Percentiles rank a stretch among this genome's conserved stretches.
These are phyloP conservation scores for Epichloe sp. DNA, from an alignment of 2,329 filamentous ascomycete genomes.

Conservation along the genomic window DNA sequence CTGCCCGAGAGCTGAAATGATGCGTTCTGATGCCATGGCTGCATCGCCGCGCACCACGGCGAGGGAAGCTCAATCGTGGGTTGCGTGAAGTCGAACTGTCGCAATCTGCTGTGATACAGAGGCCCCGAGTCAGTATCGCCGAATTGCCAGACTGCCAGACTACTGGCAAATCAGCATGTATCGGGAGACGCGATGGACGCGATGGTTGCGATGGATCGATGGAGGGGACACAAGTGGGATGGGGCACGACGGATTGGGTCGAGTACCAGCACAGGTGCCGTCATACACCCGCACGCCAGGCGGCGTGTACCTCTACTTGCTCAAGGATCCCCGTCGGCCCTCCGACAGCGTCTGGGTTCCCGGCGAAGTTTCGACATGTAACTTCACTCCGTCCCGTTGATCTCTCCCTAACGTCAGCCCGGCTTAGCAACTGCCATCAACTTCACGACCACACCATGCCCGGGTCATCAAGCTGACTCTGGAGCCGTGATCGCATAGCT, in stretches of 20 bases:
- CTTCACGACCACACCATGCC: constrained; percentile 25
- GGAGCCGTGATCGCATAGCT: constrained; percentile 29
- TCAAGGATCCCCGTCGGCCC: neutral
- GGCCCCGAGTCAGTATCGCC: too few species aligned
- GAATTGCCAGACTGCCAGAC: too few species aligned
- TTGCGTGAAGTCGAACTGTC: too few species aligned
- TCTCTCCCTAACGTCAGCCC: constrained; percentile 14
- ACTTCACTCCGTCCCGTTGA: constrained; percentile 20
- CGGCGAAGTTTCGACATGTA: constrained; percentile 17
- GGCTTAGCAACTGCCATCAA: constrained; percentile 24
- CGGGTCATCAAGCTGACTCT: constrained; percentile 30
- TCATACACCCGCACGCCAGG: neutral
- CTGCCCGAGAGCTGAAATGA: constrained; percentile 67
- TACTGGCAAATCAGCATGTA: neutral
- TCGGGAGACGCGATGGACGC: constrained; percentile 15
- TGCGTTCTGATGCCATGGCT: constrained; percentile 50
- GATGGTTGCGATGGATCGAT: constrained; percentile 11
- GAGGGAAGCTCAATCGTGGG: neutral
- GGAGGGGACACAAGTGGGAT: constrained; percentile 8
- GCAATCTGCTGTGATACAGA: too few species aligned
- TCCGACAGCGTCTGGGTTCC: constrained; percentile 11
- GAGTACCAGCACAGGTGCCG: constrained; percentile 10
- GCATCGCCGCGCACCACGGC: constrained; percentile 27
- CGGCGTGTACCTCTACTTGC: neutral
- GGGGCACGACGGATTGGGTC: constrained; percentile 4